These are phyloP conservation scores for Escovopsis sp. DNA, from an alignment of 2,329 filamentous ascomycete species.

Conservation along the genomic window DNA sequence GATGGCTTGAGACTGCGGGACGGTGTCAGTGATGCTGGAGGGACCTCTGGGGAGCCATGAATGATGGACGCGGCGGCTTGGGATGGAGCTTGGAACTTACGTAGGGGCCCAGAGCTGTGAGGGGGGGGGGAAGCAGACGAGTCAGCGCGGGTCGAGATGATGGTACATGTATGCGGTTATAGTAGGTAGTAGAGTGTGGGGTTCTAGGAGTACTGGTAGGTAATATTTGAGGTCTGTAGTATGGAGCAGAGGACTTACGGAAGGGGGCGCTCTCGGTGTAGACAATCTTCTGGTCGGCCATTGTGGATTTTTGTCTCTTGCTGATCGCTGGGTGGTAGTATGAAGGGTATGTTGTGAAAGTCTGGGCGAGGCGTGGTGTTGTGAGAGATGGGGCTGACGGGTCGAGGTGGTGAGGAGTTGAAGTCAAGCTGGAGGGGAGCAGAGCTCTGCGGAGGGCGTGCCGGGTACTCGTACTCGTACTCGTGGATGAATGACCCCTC, in stretches of 20 bases:
- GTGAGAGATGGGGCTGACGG: constrained; percentile 1
- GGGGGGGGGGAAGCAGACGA: background rate
- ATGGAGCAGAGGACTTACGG: constrained; percentile 25
- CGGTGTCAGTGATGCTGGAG: background rate
- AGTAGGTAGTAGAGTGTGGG: too few relatives aligned
- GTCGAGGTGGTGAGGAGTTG: constrained; percentile 2
- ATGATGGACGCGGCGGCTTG: too few relatives aligned
- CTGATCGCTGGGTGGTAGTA: too few relatives aligned
- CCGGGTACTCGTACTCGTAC: too few relatives aligned
- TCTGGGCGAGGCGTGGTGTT: constrained; percentile 1
- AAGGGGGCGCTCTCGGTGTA: constrained; percentile 45
- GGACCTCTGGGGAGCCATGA: too few relatives aligned
- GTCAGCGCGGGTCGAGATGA: background rate
- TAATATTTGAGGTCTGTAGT: too few relatives aligned
- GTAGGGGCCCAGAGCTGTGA: constrained; percentile 46
- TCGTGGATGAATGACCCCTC: too few relatives aligned
- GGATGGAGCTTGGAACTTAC: constrained; percentile 25
- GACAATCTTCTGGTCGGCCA: constrained; percentile 35
- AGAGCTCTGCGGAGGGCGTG: constrained; percentile 7
- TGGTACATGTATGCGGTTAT: too few relatives aligned
- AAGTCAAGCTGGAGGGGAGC: constrained; percentile 1
- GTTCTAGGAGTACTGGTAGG: too few relatives aligned
- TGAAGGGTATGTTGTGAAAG: constrained; percentile 17
- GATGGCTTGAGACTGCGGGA: constrained; percentile 45
- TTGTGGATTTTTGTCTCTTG: constrained; percentile 19